Evolutionary conservation across 2,329 filamentous ascomycete species (phyloP).

Genomic region (Trichoderma sp.): DNA sequence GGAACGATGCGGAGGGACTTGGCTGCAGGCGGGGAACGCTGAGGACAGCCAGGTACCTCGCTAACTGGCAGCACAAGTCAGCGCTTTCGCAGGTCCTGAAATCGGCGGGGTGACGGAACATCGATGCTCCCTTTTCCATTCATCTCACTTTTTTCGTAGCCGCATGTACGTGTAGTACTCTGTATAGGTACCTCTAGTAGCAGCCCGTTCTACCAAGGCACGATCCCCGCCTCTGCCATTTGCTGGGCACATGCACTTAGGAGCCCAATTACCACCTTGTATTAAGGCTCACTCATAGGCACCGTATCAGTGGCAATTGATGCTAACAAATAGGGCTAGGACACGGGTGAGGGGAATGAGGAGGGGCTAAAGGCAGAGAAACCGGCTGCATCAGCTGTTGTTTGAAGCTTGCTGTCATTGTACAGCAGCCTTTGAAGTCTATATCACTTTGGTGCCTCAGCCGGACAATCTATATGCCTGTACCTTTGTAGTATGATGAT

Average conservation of each 20-base stretch:
- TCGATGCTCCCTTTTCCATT: slow-evolving; percentile 30
- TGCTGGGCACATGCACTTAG: background rate
- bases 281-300: background rate
- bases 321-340: background rate
- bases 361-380: background rate
- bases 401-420: slow-evolving; percentile 8
- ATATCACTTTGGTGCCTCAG: background rate
- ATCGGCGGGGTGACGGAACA: slow-evolving; percentile 27
- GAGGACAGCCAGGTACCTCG: slow-evolving; percentile 15
- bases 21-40: background rate
- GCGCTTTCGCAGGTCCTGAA: background rate
- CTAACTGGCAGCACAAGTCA: slow-evolving; percentile 16
- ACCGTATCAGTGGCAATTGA: background rate
- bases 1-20: slow-evolving; percentile 15
- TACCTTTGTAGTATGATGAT: background rate
- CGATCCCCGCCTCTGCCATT: background rate
- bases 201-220: background rate
- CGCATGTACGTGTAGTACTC: background rate
- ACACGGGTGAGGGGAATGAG: background rate
- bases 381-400: background rate
- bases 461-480: background rate
- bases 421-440: background rate
- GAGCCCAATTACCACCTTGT: background rate
- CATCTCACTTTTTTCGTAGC: background rate
- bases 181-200: background rate